Conservation (phyloP, 1,284 basidiomycete genomes). For the Dichomitus squalens region DNA sequence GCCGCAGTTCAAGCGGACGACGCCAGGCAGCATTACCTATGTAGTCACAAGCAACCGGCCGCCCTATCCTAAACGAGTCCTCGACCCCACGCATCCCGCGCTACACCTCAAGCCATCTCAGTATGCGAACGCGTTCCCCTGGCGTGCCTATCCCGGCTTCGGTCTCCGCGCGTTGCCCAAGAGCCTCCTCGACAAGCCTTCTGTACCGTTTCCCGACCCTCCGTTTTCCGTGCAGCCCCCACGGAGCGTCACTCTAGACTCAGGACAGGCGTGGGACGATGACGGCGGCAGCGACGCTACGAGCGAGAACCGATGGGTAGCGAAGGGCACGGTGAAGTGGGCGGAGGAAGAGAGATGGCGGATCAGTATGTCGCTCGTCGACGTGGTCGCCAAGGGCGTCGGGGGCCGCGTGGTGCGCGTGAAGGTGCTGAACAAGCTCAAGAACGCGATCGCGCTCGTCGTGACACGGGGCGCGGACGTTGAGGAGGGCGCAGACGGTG, state of each 20-base stretch:
- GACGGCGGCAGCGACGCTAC: background rate
- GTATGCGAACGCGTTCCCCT: constrained; percentile 11
- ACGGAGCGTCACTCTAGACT: background rate
- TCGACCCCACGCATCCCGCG: constrained; percentile 26
- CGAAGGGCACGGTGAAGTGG: background rate
- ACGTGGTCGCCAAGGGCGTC: constrained; percentile 21
- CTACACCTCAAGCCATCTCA: constrained; percentile 1
- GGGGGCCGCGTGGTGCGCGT: constrained; percentile 25
- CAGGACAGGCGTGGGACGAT: background rate
- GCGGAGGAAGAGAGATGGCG: background rate
- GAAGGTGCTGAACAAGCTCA: constrained; percentile 36
- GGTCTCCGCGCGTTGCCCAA: constrained; percentile 30
- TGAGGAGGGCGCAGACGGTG: constrained; percentile 25
- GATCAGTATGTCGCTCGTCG: constrained; percentile 32
- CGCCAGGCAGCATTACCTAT: constrained; percentile 25
- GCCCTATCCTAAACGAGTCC: background rate
- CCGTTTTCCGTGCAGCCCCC: constrained; percentile 20
- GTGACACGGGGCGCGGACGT: constrained; percentile 42
- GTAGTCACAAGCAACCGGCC: constrained; percentile 8
- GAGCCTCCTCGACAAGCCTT: constrained; percentile 23
- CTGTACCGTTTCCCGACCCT: constrained; percentile 23
- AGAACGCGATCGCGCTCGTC: constrained; percentile 42
- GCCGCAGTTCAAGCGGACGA: constrained; percentile 32
- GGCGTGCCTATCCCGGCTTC: constrained; percentile 15
- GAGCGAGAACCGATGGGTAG: background rate